Evolutionary conservation across 441 rosid genomes (phyloP).

Genomic region (Brassica balearica): DNA sequence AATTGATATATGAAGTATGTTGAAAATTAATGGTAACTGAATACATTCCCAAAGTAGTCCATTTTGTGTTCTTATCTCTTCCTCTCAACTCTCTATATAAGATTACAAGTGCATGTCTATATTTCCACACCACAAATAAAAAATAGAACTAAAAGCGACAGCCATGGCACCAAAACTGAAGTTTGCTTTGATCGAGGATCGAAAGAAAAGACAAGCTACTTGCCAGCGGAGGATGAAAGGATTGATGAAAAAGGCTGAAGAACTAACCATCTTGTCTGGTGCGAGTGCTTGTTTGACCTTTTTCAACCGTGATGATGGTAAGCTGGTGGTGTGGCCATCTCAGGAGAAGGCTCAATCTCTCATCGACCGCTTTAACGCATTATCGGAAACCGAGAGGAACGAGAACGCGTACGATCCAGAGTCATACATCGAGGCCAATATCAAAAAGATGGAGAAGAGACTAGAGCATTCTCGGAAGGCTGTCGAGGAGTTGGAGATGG

Average conservation of each 20-base stretch:
- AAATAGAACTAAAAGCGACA: not conserved
- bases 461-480: not conserved
- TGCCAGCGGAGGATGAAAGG: constrained; percentile 11
- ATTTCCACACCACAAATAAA: not conserved
- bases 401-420: constrained; percentile 6
- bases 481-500: constrained; percentile 1
- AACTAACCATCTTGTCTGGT: constrained; percentile 1
- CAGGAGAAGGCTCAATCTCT: constrained; percentile 9
- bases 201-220: not conserved
- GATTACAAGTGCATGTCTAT: not conserved
- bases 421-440: constrained; percentile 13
- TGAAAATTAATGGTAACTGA: not conserved
- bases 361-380: not conserved
- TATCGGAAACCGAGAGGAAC: constrained; percentile 1
- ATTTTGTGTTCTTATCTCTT: not conserved
- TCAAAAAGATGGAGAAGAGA: not conserved
- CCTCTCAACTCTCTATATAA: not conserved
- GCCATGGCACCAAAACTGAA: not conserved
- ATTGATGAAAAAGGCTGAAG: not conserved
- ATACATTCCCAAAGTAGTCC: not conserved
- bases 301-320: constrained; percentile 8
- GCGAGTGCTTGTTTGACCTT: constrained; percentile 9
- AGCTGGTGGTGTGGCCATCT: constrained; percentile 23
- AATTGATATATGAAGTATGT: not conserved
- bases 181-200: not conserved